Conservation (phyloP, 164 flowering plant species). For the Tetracentron sinense region DNA sequence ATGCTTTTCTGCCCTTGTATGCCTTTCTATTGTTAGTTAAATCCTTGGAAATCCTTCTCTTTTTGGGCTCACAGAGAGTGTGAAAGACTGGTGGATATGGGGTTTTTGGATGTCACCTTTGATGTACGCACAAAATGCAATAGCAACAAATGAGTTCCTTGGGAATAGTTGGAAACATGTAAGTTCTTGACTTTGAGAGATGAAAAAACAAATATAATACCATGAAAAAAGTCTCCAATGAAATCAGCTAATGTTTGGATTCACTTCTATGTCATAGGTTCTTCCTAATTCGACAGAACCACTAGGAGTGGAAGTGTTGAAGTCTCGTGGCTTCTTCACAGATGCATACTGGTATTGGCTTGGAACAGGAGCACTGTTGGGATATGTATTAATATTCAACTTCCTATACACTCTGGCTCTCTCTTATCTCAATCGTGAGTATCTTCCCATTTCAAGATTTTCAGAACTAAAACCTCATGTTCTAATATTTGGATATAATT, state of each 20-base stretch:
- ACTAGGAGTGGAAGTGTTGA: slow-evolving; percentile 28
- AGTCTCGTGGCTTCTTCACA: slow-evolving; percentile 29
- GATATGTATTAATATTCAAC: slow-evolving; percentile 31
- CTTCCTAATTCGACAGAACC: slow-evolving; percentile 13
- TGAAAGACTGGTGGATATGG: slow-evolving; percentile 68
- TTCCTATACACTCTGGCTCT: slow-evolving; percentile 24
- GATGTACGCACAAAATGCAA: slow-evolving; percentile 55
- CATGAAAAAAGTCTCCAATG: neutral
- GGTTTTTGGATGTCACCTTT: no score
- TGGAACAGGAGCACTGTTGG: slow-evolving; percentile 30
- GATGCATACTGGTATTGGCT: slow-evolving; percentile 39
- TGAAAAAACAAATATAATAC: no score
- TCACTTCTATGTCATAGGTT: slow-evolving; percentile 12
- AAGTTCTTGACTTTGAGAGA: slow-evolving; percentile 4
- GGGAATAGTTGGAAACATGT: slow-evolving; percentile 59
- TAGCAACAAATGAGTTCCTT: slow-evolving; percentile 49
- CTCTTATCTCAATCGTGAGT: slow-evolving; percentile 29
- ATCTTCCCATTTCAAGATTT: no score
- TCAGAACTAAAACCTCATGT: neutral
- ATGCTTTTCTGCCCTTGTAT: neutral
- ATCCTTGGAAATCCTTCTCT: neutral
- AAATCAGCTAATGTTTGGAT: neutral
- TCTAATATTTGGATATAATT: slow-evolving; percentile 1
- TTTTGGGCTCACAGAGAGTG: slow-evolving; percentile 16
- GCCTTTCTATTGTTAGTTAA: neutral